Evolutionary conservation across 2,329 filamentous ascomycete species (phyloP).

Genomic region (Eurotiales sp.): DNA sequence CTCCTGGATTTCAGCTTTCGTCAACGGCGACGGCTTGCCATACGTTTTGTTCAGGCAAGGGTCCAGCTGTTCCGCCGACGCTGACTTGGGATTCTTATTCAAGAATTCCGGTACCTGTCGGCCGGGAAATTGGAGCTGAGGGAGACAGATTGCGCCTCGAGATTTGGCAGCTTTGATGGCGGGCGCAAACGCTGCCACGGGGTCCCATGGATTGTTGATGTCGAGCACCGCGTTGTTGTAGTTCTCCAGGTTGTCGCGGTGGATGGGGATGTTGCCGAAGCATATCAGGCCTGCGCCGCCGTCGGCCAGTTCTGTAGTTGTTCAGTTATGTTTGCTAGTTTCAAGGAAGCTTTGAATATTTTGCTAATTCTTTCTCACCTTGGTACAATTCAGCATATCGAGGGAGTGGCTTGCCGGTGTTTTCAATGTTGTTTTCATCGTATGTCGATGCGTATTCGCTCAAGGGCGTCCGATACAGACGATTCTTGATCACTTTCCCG

Average conservation of each 20-base stretch:
- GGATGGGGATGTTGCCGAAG: conserved; percentile 26
- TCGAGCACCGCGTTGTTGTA: conserved; percentile 27
- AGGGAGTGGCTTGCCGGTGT: conserved; percentile 19
- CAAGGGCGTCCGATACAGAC: conserved; percentile 22
- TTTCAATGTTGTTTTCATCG: conserved; percentile 22
- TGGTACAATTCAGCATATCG: conserved; percentile 22
- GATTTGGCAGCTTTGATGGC: conserved; percentile 21
- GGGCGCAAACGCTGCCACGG: conserved; percentile 22
- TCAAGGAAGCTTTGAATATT: too few relatives aligned
- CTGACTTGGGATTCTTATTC: conserved; percentile 22
- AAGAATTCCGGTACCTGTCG: conserved; percentile 22
- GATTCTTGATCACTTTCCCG: conserved; percentile 21
- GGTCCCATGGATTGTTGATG: conserved; percentile 20
- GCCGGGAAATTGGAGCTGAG: conserved; percentile 23
- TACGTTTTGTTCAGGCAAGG: conserved; percentile 19
- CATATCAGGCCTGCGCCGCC: conserved; percentile 23
- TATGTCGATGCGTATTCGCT: conserved; percentile 23
- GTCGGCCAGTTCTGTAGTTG: conserved; percentile 14
- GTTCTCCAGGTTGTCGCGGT: conserved; percentile 24
- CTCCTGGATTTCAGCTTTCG: conserved; percentile 18
- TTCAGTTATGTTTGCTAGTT: too few relatives aligned
- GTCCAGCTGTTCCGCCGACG: conserved; percentile 19
- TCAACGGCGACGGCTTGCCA: conserved; percentile 19
- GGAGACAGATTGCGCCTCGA: conserved; percentile 21
- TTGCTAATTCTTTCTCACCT: conserved; percentile 6